Evolutionary conservation across 208 protist genomes (phyloP).

Genomic region (Leishmania amazonensis): DNA sequence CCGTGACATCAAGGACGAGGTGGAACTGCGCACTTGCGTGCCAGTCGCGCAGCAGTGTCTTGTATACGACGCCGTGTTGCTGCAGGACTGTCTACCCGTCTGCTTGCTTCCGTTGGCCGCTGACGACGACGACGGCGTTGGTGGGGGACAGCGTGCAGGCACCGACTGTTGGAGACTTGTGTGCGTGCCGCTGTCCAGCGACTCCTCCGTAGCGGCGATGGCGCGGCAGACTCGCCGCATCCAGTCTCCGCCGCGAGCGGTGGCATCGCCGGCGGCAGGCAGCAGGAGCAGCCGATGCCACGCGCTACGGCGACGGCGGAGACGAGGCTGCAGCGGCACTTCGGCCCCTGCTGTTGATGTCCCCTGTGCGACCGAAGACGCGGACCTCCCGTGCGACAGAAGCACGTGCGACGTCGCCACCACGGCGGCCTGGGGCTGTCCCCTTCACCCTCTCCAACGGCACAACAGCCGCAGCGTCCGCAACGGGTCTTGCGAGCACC

Average conservation of each 20-base stretch:
- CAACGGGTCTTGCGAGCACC: background rate
- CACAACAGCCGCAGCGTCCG: background rate
- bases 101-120: constrained; percentile 31
- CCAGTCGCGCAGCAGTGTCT: constrained; percentile 26
- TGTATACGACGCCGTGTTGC: constrained; percentile 38
- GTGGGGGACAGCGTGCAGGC: background rate
- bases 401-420: background rate
- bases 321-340: background rate
- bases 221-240: background rate
- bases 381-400: background rate
- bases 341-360: constrained; percentile 11
- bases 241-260: background rate
- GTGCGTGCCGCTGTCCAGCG: constrained; percentile 19
- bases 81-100: constrained; percentile 52
- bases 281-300: background rate
- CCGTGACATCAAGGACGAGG: constrained; percentile 46
- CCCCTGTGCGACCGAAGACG: background rate
- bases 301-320: background rate
- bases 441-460: constrained; percentile 14
- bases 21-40: constrained; percentile 47
- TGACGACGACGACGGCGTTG: background rate
- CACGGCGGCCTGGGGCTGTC: constrained; percentile 13
- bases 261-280: background rate
- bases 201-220: background rate
- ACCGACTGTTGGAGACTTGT: constrained; percentile 15